Conservation (phyloP, 139 green algal genomes). For the Micromonas commoda region DNA sequence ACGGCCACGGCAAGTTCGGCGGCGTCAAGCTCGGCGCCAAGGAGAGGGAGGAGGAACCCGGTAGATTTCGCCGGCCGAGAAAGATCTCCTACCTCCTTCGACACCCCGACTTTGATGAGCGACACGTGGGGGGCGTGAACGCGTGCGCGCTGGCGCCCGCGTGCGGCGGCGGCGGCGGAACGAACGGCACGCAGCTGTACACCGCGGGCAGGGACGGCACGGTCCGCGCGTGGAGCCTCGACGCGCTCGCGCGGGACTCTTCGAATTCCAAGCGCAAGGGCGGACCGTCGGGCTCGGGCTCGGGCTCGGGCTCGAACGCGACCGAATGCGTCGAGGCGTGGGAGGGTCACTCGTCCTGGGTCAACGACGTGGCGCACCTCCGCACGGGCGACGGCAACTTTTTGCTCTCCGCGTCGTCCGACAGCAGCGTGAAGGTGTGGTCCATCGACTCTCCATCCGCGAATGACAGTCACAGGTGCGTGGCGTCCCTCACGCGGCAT, state of each 20-base stretch:
- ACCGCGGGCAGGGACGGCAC: constrained; percentile 4
- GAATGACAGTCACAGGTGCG: not conserved
- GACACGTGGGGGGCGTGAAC: constrained; percentile 12
- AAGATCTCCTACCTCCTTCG: not conserved
- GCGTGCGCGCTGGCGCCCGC: not conserved
- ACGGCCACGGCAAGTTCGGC: not conserved
- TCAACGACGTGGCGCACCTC: constrained; percentile 18
- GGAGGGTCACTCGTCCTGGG: constrained; percentile 16
- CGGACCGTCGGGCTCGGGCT: no score
- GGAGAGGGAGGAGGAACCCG: not conserved
- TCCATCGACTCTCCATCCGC: not conserved
- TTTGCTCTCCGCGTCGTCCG: constrained; percentile 17
- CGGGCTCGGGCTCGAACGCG: no score
- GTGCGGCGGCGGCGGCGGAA: not conserved
- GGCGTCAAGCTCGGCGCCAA: not conserved
- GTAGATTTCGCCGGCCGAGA: not conserved
- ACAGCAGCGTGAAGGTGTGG: constrained; percentile 23
- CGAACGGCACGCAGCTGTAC: not conserved
- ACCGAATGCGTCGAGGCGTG: not conserved
- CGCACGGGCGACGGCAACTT: not conserved
- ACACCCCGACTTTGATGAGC: not conserved
- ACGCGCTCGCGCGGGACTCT: not conserved
- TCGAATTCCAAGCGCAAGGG: no score
- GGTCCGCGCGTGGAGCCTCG: constrained; percentile 6
- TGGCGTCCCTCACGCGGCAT: constrained; percentile 11